phyloP scores from a whole-genome alignment of 1,284 basidiomycete species.

The Irpex rosettiformis region DNA sequence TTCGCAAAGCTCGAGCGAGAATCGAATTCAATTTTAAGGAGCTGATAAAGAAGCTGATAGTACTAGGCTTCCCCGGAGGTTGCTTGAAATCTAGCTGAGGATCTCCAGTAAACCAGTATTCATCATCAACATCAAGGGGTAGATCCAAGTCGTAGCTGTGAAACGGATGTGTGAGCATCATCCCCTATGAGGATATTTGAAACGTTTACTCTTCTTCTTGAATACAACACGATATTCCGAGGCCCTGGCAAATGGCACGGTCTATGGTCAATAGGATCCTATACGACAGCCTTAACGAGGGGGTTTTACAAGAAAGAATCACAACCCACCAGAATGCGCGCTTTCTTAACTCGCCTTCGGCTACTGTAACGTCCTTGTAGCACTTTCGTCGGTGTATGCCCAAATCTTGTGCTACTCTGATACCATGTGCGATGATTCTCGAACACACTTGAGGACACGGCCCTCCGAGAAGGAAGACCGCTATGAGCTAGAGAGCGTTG shows the following conservation, averaged over 20 bases:
- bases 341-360: constrained; percentile 54
- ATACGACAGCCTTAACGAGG: not conserved
- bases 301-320: not conserved
- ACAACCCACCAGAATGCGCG: constrained; percentile 68
- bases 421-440: constrained; percentile 38
- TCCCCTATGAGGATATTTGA: not conserved
- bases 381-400: constrained; percentile 38
- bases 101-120: constrained; percentile 56
- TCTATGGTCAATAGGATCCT: constrained; percentile 67
- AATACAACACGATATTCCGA: constrained; percentile 80
- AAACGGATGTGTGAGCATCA: not conserved
- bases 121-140: constrained; percentile 69
- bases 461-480: constrained; percentile 1
- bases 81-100: constrained; percentile 43
- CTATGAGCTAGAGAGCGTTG: not conserved
- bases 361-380: constrained; percentile 25
- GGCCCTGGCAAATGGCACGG: constrained; percentile 59
- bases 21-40: constrained; percentile 61
- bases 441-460: constrained; percentile 14
- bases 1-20: constrained; percentile 55
- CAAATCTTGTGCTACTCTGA: constrained; percentile 46
- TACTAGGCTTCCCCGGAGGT: constrained; percentile 49
- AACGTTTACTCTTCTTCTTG: constrained; percentile 80
- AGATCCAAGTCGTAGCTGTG: constrained; percentile 61
- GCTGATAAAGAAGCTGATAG: constrained; percentile 53